These are phyloP conservation scores for Leishmania braziliensis DNA, from an alignment of 208 protist genomes.

Conservation along the genomic window DNA sequence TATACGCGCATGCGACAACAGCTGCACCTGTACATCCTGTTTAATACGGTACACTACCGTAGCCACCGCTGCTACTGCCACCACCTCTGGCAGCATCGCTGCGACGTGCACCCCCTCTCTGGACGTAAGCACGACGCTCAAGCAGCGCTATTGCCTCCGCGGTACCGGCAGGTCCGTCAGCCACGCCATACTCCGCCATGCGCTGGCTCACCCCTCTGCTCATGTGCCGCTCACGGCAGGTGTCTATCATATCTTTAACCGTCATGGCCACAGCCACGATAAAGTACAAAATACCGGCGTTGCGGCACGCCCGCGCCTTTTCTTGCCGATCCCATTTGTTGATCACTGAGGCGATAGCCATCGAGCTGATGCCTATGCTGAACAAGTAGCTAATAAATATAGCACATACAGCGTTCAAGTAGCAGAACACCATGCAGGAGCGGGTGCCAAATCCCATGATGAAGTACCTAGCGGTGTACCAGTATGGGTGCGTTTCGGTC, in stretches of 20 bases:
- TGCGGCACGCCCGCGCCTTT: slow-evolving; percentile 66
- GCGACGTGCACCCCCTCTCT: not conserved
- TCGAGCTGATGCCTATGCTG: slow-evolving; percentile 61
- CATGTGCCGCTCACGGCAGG: slow-evolving; percentile 19
- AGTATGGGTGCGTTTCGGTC: not conserved
- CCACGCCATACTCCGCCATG: slow-evolving; percentile 18
- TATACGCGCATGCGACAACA: not conserved
- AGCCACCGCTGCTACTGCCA: not conserved
- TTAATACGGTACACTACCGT: too few species aligned
- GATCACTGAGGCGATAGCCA: slow-evolving; percentile 52
- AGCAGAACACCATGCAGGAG: slow-evolving; percentile 79
- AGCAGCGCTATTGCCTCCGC: slow-evolving; percentile 24
- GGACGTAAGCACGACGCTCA: slow-evolving; percentile 14
- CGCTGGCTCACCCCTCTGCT: slow-evolving; percentile 10
- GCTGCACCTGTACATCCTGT: not conserved
- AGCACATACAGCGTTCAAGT: slow-evolving; percentile 63
- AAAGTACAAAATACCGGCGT: slow-evolving; percentile 70
- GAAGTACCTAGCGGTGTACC: slow-evolving; percentile 3
- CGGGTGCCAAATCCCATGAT: slow-evolving; percentile 55
- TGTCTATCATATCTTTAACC: slow-evolving; percentile 23
- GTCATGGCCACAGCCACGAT: slow-evolving; percentile 54
- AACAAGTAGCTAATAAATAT: slow-evolving; percentile 84
- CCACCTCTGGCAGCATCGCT: not conserved
- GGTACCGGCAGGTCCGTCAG: not conserved
- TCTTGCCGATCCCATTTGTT: slow-evolving; percentile 63